Evolutionary conservation across 768 basidiomycete genomes (phyloP).

Genomic region (Suillus subalutaceus): DNA sequence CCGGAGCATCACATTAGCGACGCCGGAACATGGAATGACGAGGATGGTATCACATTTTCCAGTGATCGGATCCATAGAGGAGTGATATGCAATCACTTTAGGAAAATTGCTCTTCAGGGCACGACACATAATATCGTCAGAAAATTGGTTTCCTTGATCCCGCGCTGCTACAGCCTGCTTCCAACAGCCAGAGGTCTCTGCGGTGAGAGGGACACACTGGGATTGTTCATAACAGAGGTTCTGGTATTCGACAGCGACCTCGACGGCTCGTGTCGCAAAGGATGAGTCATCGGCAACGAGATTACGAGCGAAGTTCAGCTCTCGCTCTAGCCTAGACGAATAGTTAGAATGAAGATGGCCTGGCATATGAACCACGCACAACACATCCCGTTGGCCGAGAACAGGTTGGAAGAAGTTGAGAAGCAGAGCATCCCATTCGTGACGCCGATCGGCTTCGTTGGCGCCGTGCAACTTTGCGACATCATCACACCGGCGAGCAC

Average conservation of each 20-base stretch:
- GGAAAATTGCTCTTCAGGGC: neutral
- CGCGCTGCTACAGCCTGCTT: neutral
- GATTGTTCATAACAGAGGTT: rapidly evolving
- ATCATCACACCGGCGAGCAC: neutral
- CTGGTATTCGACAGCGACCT: rapidly evolving
- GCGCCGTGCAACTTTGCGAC: neutral
- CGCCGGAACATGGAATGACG: neutral
- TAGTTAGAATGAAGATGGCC: neutral
- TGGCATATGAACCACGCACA: neutral
- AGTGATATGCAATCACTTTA: neutral
- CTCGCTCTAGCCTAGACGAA: neutral
- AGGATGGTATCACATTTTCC: neutral
- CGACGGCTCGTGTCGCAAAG: neutral
- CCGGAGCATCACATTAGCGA: too few relatives aligned
- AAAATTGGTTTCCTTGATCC: neutral
- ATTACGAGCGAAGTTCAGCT: neutral
- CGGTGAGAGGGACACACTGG: neutral
- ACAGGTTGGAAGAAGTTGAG: neutral
- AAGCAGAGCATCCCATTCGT: conserved; percentile 3
- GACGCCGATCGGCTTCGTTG: neutral
- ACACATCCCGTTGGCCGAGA: neutral
- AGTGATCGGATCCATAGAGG: neutral
- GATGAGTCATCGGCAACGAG: neutral
- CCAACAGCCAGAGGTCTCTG: neutral
- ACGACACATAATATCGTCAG: neutral